Evolutionary conservation across 257 asterid species (phyloP), one percentile per base, ranked within the genome.

Genomic region (Solanum corneliomulleri): DNA sequence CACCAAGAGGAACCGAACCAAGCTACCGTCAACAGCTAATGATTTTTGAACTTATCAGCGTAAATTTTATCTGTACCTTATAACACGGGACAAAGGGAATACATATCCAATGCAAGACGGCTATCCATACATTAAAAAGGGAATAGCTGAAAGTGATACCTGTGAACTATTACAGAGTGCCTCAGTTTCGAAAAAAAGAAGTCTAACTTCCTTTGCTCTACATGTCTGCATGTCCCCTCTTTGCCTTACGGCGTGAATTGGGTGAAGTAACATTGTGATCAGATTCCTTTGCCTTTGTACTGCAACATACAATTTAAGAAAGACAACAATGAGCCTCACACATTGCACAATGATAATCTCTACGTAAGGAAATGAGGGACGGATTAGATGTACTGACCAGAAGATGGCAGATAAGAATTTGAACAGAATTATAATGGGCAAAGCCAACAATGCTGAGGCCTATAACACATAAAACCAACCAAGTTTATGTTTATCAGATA

Each of bases 361-460:
- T 35, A 75, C 88, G 23, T 27, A 29, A 31, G 62, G 76, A 60
- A 64, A 84, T 14, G 44, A 81, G 69, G 69, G 27, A 27, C 1
- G 9, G 20, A 49, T 3, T 47, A 49, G 69, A 1, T 49, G 4
- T 29, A 91, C 97, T 90, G 70, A 95, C 98, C 97, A 12, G 90
- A 90, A 92, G 87, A 92, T 47, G 47, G 94, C 89, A 31, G 95
- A 91, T 41, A 86, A 89, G 39, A 91, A 31, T 76, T 89, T 94
- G 88, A 89, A 86, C 45, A 92, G 85, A 86, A 92, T 49, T 11
- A 94, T 85, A 89, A 92, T 44, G 18, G 98, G 98, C 90, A 95
- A 87, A 86, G 98, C 98, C 92, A 94, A 92, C 58, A 95, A 84
- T 1, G 93, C 95, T 21, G 98, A 95, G 82, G 98, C 98, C 98